A percentile compares a stretch with the other conserved stretches of the same genome.
These are phyloP conservation scores for Cyanidiococcus yangmingshanensis DNA, from an alignment of 23 red algal species.

Conservation along the genomic window DNA sequence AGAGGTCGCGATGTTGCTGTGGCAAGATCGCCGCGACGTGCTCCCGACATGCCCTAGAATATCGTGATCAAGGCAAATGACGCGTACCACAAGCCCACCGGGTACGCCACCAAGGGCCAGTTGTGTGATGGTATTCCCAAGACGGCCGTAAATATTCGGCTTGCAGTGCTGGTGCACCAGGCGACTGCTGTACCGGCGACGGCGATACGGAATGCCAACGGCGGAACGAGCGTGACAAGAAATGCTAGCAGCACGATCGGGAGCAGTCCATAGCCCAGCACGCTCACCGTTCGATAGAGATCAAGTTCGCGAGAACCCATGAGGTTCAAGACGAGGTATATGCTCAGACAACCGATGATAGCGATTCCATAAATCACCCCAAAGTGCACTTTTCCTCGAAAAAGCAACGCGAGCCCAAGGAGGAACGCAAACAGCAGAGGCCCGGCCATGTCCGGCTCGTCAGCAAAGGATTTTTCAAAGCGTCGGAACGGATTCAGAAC, in stretches of 20 bases:
- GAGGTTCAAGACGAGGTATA: conserved; percentile 88
- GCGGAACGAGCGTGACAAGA: conserved; percentile 43
- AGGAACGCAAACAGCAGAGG: conserved; percentile 69
- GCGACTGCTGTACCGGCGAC: conserved; percentile 58
- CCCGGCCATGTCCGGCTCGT: conserved; percentile 95
- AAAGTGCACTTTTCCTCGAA: conserved; percentile 90
- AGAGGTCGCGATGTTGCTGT: neutral
- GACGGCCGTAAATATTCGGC: conserved; percentile 84
- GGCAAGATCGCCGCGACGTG: too few relatives aligned
- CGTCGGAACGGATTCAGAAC: conserved; percentile 81
- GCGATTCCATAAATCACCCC: conserved; percentile 94
- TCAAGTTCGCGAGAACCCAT: conserved; percentile 80
- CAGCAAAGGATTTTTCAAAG: conserved; percentile 70
- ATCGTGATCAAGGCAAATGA: conserved; percentile 96
- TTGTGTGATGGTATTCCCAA: conserved; percentile 60
- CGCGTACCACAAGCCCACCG: conserved; percentile 79
- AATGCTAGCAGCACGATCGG: conserved; percentile 88
- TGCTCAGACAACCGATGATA: conserved; percentile 65
- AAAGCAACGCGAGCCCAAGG: conserved; percentile 65
- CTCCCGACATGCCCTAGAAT: conserved; percentile 51
- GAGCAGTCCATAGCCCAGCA: conserved; percentile 86
- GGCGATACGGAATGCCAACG: conserved; percentile 29
- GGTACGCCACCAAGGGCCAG: conserved; percentile 90
- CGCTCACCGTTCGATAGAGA: conserved; percentile 69
- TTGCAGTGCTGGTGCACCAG: conserved; percentile 89